These are phyloP conservation scores for Lentinus tigrinus DNA, from an alignment of 768 basidiomycete genomes.

Conservation along the genomic window DNA sequence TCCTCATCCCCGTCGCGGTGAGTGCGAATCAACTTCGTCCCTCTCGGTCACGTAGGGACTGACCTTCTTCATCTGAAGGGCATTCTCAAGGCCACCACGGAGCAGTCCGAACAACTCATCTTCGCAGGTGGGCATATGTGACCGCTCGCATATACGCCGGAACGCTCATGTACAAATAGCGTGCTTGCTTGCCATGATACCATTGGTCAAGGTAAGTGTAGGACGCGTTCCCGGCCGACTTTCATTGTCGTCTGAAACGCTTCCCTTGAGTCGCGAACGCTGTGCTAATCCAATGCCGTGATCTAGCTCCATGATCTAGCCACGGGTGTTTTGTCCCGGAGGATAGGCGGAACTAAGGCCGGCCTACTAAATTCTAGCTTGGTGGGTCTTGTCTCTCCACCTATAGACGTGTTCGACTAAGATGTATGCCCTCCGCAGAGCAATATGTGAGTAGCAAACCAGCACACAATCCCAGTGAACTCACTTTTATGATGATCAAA, in stretches of 20 bases:
- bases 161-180: conserved; percentile 35
- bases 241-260: background rate
- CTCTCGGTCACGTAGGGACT: background rate
- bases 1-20: conserved; percentile 70
- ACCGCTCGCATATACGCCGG: background rate
- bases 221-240: too few species aligned
- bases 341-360: conserved; percentile 75
- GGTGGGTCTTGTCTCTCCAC: conserved; percentile 40
- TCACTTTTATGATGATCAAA: background rate
- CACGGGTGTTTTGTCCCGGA: conserved; percentile 68
- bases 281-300: background rate
- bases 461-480: background rate
- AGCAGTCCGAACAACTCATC: conserved; percentile 49
- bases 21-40: background rate
- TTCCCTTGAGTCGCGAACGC: background rate
- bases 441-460: conserved; percentile 52
- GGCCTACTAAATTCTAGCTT: conserved; percentile 81
- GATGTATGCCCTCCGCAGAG: conserved; percentile 45
- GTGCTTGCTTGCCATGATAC: conserved; percentile 69
- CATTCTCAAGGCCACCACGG: conserved; percentile 48
- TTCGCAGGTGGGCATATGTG: conserved; percentile 55
- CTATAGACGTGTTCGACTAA: conserved; percentile 35
- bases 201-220: conserved; percentile 64
- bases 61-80: conserved; percentile 40
- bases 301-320: conserved; percentile 72